These are phyloP conservation scores for Petasospora rhodanensis DNA, from an alignment of 1,139 yeast genomes.

Conservation along the genomic window DNA sequence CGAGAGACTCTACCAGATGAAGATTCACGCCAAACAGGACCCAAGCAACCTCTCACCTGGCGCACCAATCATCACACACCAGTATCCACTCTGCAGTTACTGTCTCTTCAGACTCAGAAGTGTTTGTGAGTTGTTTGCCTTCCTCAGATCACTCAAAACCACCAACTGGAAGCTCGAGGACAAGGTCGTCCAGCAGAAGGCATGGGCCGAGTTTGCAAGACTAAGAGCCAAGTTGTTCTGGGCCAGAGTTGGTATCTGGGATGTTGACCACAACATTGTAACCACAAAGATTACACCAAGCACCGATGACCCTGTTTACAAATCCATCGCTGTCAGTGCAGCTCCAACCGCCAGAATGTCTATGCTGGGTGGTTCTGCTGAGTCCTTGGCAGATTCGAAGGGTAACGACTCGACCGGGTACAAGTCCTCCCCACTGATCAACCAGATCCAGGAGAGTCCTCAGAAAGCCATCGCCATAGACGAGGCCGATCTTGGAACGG, in stretches of 20 bases:
- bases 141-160: constrained; percentile 58
- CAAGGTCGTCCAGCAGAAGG: constrained; percentile 35
- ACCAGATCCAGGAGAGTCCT: constrained; percentile 7
- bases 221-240: constrained; percentile 66
- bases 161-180: constrained; percentile 44
- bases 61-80: constrained; percentile 26
- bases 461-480: neutral
- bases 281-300: constrained; percentile 31
- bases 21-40: constrained; percentile 31
- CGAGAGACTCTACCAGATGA: constrained; percentile 70
- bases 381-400: constrained; percentile 9
- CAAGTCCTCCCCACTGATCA: constrained; percentile 18
- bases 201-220: constrained; percentile 56
- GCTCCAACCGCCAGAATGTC: constrained; percentile 9
- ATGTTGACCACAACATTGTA: constrained; percentile 29
- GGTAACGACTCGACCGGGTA: constrained; percentile 5
- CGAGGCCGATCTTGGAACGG: too few relatives aligned
- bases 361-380: constrained; percentile 10
- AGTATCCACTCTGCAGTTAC: constrained; percentile 77
- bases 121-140: constrained; percentile 73
- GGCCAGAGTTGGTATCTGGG: constrained; percentile 70
- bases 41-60: constrained; percentile 11
- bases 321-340: constrained; percentile 4
- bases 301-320: constrained; percentile 15
- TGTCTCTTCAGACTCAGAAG: constrained; percentile 78